Evolutionary conservation across 495 filamentous ascomycete species (phyloP).

Genomic region (Filosporella fistucella): DNA sequence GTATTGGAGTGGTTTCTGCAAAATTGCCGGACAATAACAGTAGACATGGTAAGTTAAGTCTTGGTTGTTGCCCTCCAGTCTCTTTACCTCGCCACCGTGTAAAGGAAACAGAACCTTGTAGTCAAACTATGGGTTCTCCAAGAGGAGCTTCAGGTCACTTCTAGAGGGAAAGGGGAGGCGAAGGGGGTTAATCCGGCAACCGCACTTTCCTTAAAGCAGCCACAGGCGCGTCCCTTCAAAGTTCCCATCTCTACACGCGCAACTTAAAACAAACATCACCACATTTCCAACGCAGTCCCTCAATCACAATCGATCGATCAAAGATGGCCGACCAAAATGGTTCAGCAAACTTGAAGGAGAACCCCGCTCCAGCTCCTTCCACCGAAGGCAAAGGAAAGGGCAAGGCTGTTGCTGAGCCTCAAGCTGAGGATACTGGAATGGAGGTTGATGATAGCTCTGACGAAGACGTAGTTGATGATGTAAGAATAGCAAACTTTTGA

Average conservation of each 20-base stretch:
- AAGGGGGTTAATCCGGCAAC: too few relatives aligned
- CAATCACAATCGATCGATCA: slow-evolving; percentile 6
- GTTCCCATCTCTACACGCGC: slow-evolving; percentile 4
- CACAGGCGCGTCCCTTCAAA: slow-evolving; percentile 5
- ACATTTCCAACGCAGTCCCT: slow-evolving; percentile 6
- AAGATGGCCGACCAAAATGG: slow-evolving; percentile 19
- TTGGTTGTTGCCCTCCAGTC: too few relatives aligned
- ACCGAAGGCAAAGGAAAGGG: slow-evolving; percentile 46
- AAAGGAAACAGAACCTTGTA: too few relatives aligned
- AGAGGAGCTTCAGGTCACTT: too few relatives aligned
- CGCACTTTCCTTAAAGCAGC: too few relatives aligned
- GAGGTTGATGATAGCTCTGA: slow-evolving; percentile 56
- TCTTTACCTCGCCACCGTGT: too few relatives aligned
- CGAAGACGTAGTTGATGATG: slow-evolving; percentile 58
- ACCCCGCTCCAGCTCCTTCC: background rate
- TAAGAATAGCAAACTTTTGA: slow-evolving; percentile 22
- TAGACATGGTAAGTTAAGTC: too few relatives aligned
- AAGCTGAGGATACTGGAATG: slow-evolving; percentile 56
- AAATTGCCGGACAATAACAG: too few relatives aligned
- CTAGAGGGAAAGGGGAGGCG: too few relatives aligned
- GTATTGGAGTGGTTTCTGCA: too few relatives aligned
- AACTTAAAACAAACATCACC: slow-evolving; percentile 1
- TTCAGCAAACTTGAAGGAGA: slow-evolving; percentile 5
- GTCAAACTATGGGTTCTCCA: too few relatives aligned
- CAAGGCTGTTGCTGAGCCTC: slow-evolving; percentile 40